Percentiles rank a stretch among this genome's conserved stretches.
phyloP scores from a whole-genome alignment of 306 rosid genomes.

The Begonia loranthoides region DNA sequence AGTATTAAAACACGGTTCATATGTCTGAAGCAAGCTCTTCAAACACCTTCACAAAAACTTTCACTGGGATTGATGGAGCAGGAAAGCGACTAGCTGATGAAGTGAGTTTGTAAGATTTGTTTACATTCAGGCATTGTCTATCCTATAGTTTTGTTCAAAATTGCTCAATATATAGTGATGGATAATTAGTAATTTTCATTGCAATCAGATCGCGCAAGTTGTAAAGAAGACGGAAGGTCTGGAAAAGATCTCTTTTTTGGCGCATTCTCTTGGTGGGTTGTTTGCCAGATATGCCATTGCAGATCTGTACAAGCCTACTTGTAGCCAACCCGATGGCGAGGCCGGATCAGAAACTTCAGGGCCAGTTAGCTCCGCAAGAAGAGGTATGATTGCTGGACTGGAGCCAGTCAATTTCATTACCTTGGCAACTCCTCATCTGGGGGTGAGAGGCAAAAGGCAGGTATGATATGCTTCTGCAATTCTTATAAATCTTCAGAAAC shows the following conservation, averaged over 20 bases:
- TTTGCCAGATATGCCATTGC: slow-evolving; percentile 81
- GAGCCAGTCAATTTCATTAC: slow-evolving; percentile 88
- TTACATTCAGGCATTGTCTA: not conserved
- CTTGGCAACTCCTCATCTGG: slow-evolving; percentile 95
- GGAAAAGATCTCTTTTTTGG: slow-evolving; percentile 75
- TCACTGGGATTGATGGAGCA: slow-evolving; percentile 87
- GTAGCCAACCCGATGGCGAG: slow-evolving; percentile 19
- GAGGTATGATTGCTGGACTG: slow-evolving; percentile 64
- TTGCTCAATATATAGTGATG: slow-evolving; percentile 10
- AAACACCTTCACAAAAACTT: slow-evolving; percentile 70
- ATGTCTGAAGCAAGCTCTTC: slow-evolving; percentile 75
- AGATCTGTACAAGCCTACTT: slow-evolving; percentile 45
- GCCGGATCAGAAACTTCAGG: slow-evolving; percentile 18
- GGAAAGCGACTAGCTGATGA: slow-evolving; percentile 89
- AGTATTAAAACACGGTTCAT: slow-evolving; percentile 3
- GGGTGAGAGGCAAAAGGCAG: slow-evolving; percentile 88
- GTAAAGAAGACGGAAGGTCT: slow-evolving; percentile 59
- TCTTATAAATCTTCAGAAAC: slow-evolving; percentile 6
- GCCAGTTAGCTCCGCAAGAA: slow-evolving; percentile 23
- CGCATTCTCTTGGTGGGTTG: slow-evolving; percentile 96
- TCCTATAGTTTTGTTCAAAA: not conserved
- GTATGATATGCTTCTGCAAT: slow-evolving; percentile 26
- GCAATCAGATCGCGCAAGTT: slow-evolving; percentile 56
- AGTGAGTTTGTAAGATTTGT: slow-evolving; percentile 31
- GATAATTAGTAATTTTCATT: slow-evolving; percentile 15